Evolutionary conservation across 305 asterid genomes (phyloP).

Genomic region (Fraxinus sp.): DNA sequence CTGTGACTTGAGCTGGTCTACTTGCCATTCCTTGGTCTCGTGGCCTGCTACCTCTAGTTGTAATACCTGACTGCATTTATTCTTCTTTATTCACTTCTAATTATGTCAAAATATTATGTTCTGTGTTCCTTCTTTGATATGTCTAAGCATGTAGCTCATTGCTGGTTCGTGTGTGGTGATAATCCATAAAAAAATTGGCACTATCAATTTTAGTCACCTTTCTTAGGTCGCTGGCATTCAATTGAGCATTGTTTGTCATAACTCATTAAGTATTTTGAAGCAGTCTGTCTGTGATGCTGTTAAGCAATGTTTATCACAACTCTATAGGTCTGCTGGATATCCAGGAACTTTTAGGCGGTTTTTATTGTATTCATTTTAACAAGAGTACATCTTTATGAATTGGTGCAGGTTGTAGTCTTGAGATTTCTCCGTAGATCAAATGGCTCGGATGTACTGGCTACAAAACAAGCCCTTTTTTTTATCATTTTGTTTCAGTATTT

Average conservation of each 20-base stretch:
- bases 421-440: slow-evolving; percentile 75
- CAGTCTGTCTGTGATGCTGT: not conserved
- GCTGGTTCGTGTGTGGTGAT: not conserved
- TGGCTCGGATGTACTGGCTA: slow-evolving; percentile 88
- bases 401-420: slow-evolving; percentile 87
- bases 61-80: not conserved
- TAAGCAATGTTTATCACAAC: not conserved
- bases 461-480: slow-evolving; percentile 78
- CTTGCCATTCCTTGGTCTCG: not conserved
- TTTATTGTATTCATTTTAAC: slow-evolving; percentile 3
- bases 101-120: not conserved
- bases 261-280: not conserved
- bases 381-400: slow-evolving; percentile 15
- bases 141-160: not conserved
- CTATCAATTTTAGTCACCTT: not conserved
- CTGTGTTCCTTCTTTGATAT: not conserved
- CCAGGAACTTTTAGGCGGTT: not conserved
- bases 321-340: not conserved
- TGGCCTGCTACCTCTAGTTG: not conserved
- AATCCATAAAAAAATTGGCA: not conserved
- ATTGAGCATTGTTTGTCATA: not conserved
- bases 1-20: not conserved
- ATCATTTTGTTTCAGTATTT: slow-evolving; percentile 84
- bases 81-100: not conserved
- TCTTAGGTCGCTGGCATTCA: not conserved